phyloP scores from a whole-genome alignment of 169 alveolate species.

The Cyclospora cayetanensis region DNA sequence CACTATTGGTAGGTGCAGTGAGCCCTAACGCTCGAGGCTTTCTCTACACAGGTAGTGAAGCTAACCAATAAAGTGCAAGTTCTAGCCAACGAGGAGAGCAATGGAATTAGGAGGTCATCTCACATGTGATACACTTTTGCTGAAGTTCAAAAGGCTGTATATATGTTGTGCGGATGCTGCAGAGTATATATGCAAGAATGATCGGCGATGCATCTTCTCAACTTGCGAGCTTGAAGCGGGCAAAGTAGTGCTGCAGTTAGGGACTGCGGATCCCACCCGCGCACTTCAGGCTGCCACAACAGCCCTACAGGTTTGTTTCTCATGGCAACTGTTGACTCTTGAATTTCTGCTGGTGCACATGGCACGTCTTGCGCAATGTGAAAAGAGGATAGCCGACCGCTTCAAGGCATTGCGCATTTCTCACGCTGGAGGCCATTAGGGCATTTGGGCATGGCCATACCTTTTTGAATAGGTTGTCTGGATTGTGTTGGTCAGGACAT shows the following conservation, averaged over 20 bases:
- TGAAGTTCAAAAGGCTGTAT: too few species aligned
- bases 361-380: too few species aligned
- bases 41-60: too few species aligned
- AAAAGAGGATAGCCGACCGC: too few species aligned
- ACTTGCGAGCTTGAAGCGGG: slow-evolving; percentile 70
- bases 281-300: slow-evolving; percentile 64
- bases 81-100: too few species aligned
- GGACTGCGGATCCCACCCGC: slow-evolving; percentile 68
- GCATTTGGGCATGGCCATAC: background rate
- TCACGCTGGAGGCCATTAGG: background rate
- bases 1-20: slow-evolving; percentile 61
- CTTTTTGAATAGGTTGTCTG: background rate
- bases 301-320: slow-evolving; percentile 57
- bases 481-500: slow-evolving; percentile 53
- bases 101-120: too few species aligned
- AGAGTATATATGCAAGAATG: slow-evolving; percentile 64
- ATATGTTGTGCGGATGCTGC: background rate
- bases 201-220: slow-evolving; percentile 49
- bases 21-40: too few species aligned
- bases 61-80: too few species aligned
- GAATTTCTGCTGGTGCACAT: background rate
- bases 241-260: slow-evolving; percentile 73
- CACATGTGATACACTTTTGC: too few species aligned
- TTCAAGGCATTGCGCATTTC: too few species aligned
- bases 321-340: background rate